phyloP scores from a whole-genome alignment of 2,329 filamentous ascomycete genomes.

The Aspergillus tubingensis region DNA sequence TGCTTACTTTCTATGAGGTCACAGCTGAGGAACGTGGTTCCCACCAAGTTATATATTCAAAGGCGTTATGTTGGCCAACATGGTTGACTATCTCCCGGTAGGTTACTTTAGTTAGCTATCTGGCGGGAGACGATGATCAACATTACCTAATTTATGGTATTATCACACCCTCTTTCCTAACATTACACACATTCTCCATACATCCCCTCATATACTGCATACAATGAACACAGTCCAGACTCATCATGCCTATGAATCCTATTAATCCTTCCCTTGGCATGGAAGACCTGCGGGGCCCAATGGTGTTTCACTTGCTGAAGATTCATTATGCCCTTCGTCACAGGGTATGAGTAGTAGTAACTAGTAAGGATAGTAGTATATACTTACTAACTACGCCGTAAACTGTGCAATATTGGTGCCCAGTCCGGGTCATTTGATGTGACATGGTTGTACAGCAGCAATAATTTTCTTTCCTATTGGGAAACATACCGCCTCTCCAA shows the following conservation, averaged over 20 bases:
- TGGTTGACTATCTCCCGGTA: background rate
- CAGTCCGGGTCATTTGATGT: background rate
- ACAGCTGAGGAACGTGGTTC: background rate
- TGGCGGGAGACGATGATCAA: too few relatives aligned
- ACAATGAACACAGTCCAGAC: background rate
- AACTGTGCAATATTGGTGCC: background rate
- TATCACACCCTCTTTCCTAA: too few relatives aligned
- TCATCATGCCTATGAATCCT: background rate
- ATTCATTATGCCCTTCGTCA: background rate
- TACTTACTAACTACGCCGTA: too few relatives aligned
- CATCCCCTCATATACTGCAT: background rate
- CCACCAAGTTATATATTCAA: background rate
- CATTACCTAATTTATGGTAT: too few relatives aligned
- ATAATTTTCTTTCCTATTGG: constrained; percentile 1
- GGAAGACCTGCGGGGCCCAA: background rate
- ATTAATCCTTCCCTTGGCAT: background rate
- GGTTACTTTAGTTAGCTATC: background rate
- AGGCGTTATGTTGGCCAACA: background rate
- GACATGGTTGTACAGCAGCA: constrained; percentile 3
- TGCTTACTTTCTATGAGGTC: background rate
- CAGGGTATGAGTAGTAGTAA: background rate
- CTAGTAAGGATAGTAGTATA: too few relatives aligned
- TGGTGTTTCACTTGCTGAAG: background rate
- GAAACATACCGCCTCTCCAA: background rate
- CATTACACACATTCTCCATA: too few relatives aligned